Conservation (phyloP, 768 basidiomycete genomes). For the Roridomyces roridus region DNA sequence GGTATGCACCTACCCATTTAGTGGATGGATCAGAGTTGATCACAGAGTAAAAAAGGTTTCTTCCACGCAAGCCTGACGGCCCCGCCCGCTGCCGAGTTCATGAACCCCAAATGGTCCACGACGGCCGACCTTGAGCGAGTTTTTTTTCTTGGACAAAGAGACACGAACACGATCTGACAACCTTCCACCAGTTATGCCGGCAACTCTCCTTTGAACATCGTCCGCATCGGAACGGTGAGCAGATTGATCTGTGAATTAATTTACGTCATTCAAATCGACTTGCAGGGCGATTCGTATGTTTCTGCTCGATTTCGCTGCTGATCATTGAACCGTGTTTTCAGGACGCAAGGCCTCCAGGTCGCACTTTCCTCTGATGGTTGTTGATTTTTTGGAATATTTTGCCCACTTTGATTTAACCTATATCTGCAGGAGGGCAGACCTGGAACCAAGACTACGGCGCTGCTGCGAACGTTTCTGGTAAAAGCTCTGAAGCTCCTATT, state of each 20-base stretch:
- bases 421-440: not conserved
- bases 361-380: slow-evolving; percentile 63
- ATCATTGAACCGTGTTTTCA: slow-evolving; percentile 17
- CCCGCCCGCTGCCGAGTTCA: slow-evolving; percentile 37
- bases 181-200: too few species aligned
- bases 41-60: slow-evolving; percentile 33
- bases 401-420: too few species aligned
- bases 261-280: too few species aligned
- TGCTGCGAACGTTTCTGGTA: slow-evolving; percentile 46
- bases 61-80: slow-evolving; percentile 42
- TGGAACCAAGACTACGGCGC: slow-evolving; percentile 62
- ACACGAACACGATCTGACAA: too few species aligned
- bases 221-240: slow-evolving; percentile 47
- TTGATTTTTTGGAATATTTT: too few species aligned
- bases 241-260: too few species aligned
- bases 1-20: not conserved
- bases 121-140: slow-evolving; percentile 47
- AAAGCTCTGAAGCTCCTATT: not conserved
- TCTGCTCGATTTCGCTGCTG: not conserved
- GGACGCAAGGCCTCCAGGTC: slow-evolving; percentile 56
- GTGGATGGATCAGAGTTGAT: too few species aligned
- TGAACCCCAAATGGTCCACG: slow-evolving; percentile 43
- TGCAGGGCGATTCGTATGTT: slow-evolving; percentile 44
- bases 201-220: slow-evolving; percentile 43
- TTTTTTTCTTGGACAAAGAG: too few species aligned